Percentiles rank a stretch among this genome's conserved stretches.
Evolutionary conservation across 192 early-diverging fungal genomes (phyloP).

Genomic region (Linnemannia schmuckeri): DNA sequence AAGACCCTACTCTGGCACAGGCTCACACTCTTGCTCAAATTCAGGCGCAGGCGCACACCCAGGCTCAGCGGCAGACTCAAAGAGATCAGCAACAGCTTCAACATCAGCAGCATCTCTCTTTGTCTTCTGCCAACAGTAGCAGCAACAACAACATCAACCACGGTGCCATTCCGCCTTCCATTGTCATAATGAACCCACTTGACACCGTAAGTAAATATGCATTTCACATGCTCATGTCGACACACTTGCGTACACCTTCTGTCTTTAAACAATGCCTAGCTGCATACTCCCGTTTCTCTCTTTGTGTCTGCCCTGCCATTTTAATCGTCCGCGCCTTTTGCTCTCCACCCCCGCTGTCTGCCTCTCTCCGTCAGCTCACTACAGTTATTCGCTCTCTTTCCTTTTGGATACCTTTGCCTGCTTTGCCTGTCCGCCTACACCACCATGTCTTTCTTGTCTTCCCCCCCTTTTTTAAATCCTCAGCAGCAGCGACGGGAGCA

Average conservation of each 20-base stretch:
- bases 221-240: background rate
- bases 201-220: slow-evolving; percentile 11
- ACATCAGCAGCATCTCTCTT: slow-evolving; percentile 2
- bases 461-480: background rate
- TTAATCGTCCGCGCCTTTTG: slow-evolving; percentile 3
- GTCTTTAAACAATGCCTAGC: background rate
- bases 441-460: background rate
- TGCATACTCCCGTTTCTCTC: background rate
- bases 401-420: slow-evolving; percentile 1
- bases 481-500: slow-evolving; percentile 2
- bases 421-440: background rate
- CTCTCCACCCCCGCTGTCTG: background rate
- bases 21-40: background rate
- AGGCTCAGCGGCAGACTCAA: background rate
- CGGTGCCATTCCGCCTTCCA: slow-evolving; percentile 15
- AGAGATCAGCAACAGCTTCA: slow-evolving; percentile 18
- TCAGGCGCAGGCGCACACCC: background rate
- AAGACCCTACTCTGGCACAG: background rate
- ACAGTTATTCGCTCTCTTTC: background rate
- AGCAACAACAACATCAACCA: slow-evolving; percentile 14
- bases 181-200: slow-evolving; percentile 26
- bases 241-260: background rate
- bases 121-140: background rate
- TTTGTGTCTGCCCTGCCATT: background rate
- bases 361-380: background rate